Conservation (phyloP, 2,329 filamentous ascomycete genomes). For the Hymenoscyphus occultus region DNA sequence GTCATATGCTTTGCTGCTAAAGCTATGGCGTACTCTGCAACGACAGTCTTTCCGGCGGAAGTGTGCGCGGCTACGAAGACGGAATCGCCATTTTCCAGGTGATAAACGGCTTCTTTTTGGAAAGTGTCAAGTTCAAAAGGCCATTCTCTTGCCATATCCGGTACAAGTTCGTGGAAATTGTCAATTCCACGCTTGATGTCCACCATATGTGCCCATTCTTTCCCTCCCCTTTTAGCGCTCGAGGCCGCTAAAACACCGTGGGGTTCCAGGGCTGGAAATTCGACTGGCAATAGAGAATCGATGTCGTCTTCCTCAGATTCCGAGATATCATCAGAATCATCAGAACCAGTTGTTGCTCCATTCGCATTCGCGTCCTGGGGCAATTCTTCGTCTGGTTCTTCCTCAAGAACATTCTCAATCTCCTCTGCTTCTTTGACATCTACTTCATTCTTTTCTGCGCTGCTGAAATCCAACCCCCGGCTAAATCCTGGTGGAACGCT, state of each 20-base stretch:
- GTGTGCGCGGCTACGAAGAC: conserved; percentile 98
- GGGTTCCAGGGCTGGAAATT: conserved; percentile 88
- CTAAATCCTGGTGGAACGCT: conserved; percentile 78
- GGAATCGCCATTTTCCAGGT: conserved; percentile 92
- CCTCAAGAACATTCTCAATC: conserved; percentile 61
- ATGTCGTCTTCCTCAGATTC: conserved; percentile 60
- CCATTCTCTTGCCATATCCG: conserved; percentile 94
- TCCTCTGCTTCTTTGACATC: conserved; percentile 64
- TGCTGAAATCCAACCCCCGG: conserved; percentile 71
- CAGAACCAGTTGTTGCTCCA: conserved; percentile 33
- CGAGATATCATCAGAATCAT: conserved; percentile 34
- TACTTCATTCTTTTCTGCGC: conserved; percentile 54
- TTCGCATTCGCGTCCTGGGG: conserved; percentile 37
- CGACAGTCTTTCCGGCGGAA: conserved; percentile 95
- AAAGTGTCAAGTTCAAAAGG: conserved; percentile 97
- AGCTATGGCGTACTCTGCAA: conserved; percentile 96
- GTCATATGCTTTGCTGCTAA: conserved; percentile 98
- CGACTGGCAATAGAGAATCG: conserved; percentile 82
- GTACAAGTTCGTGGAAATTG: conserved; percentile 92
- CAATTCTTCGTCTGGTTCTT: conserved; percentile 40
- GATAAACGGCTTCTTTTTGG: conserved; percentile 97
- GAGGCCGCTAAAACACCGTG: conserved; percentile 72
- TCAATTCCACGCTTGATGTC: conserved; percentile 89
- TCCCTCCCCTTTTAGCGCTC: conserved; percentile 68
- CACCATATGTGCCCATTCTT: conserved; percentile 98